Conservation (phyloP, 2,329 filamentous ascomycete species). For the Curvularia hawaiiensis region DNA sequence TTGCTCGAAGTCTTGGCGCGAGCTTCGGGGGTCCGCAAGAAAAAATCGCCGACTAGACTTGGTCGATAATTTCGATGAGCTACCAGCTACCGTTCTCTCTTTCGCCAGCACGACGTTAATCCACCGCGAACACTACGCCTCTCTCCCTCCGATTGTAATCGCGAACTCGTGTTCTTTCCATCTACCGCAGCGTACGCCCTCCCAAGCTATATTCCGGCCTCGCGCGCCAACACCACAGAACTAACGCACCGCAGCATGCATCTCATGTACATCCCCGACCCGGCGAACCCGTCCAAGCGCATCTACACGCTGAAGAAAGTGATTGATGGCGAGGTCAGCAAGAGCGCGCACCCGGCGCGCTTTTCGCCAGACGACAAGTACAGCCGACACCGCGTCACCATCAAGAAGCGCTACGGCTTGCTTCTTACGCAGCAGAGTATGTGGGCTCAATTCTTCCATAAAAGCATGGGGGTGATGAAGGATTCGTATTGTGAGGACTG, state of each 20-base stretch:
- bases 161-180: neutral
- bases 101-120: neutral
- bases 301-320: constrained; percentile 96
- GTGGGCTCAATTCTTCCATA: constrained; percentile 9
- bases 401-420: constrained; percentile 91
- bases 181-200: neutral
- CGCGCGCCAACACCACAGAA: constrained; percentile 4
- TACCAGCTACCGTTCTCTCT: neutral
- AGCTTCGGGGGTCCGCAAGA: constrained; percentile 35
- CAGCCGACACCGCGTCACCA: constrained; percentile 87
- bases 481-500: neutral
- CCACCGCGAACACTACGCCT: too few species aligned
- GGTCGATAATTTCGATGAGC: neutral
- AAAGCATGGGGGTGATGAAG: too few species aligned
- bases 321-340: constrained; percentile 79
- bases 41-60: constrained; percentile 15
- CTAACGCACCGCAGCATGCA: constrained; percentile 57
- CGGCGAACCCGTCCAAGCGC: constrained; percentile 72
- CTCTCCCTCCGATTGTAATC: neutral
- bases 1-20: constrained; percentile 4
- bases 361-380: constrained; percentile 99
- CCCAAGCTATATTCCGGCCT: constrained; percentile 5
- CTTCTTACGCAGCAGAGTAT: constrained; percentile 79
- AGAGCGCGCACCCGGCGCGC: constrained; percentile 92
- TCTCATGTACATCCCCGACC: constrained; percentile 86